Evolutionary conservation across 169 alveolate genomes (phyloP), one percentile per base, ranked within the genome.

Genomic region (Toxoplasma gondii): DNA sequence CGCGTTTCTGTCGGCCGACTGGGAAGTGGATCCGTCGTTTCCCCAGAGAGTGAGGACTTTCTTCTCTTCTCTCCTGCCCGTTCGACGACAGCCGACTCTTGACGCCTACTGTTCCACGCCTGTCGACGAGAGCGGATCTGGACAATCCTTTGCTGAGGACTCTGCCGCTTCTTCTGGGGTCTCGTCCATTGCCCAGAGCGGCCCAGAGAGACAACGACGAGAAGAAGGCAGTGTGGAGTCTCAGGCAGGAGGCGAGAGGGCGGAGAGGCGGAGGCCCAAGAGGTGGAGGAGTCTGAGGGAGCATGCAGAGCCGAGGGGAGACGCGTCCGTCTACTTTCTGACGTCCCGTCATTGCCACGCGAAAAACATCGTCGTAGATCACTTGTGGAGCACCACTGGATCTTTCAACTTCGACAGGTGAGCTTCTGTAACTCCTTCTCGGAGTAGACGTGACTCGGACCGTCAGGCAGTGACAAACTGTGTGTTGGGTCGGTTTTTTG

Each of bases 281-380:
- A 1, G 12, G 27, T 78, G 86, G 86, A 78, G 86, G n/a, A n/a
- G 39, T 16, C 19, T 78, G 43, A 41, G 86, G 10, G 86, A 31
- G n/a, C 86, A 45, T 2, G 49, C 12, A 9, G 86, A n/a, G 86
- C 86, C 86, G 39, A n/a, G 22, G 39, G 86, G 86, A 78, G 43
- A 78, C 45, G 90, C 90, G 27, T 38, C 44, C 24, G 90, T 82
- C 64, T 82, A 82, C 41, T 82, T 82, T 27, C 67, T 82, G 69
- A 9, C 90, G 38, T 12, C 53, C n/a, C 90, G 41, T 16, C 90
- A 82, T 24, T 82, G 90, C 41, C 90, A 82, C 64, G 90, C 90
- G 34, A 82, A 82, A 44, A 82, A 82, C 64, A 82, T 82, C 67
- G 90, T 82, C 36, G 90, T 82, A 41, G 90, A 82, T 38, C 90